Evolutionary conservation across 139 green algal genomes (phyloP).

Genomic region (Ettlia oleoabundans): DNA sequence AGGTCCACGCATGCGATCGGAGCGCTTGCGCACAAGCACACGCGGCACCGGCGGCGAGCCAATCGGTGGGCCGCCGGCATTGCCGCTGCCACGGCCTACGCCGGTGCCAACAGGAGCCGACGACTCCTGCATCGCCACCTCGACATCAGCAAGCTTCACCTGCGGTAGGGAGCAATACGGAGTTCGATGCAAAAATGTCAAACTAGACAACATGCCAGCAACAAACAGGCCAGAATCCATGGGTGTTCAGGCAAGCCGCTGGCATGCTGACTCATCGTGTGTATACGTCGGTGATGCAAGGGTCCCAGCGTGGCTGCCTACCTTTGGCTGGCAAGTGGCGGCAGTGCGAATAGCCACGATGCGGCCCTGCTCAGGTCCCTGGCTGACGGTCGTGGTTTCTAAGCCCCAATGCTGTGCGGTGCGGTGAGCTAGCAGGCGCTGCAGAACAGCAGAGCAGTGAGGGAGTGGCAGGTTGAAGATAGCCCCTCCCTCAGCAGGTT

Average conservation of each 20-base stretch:
- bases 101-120: too few species aligned
- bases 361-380: conserved; percentile 45
- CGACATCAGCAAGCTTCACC: conserved; percentile 31
- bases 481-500: too few species aligned
- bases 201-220: background rate
- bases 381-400: conserved; percentile 52
- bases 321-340: background rate
- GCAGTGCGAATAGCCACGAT: conserved; percentile 40
- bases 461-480: background rate
- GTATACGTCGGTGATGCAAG: too few species aligned
- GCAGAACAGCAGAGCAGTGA: background rate
- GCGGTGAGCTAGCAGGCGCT: conserved; percentile 55
- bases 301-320: too few species aligned
- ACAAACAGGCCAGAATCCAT: background rate
- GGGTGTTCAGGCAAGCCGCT: too few species aligned
- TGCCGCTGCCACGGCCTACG: background rate
- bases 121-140: conserved; percentile 11
- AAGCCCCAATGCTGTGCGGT: conserved; percentile 63
- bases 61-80: background rate
- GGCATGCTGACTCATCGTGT: too few species aligned
- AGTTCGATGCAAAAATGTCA: too few species aligned
- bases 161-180: background rate
- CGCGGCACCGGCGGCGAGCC: conserved; percentile 17
- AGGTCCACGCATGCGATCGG: background rate
- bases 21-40: conserved; percentile 36